These are phyloP conservation scores for Gelatoporia subvermispora DNA, from an alignment of 768 basidiomycete species.

Conservation along the genomic window DNA sequence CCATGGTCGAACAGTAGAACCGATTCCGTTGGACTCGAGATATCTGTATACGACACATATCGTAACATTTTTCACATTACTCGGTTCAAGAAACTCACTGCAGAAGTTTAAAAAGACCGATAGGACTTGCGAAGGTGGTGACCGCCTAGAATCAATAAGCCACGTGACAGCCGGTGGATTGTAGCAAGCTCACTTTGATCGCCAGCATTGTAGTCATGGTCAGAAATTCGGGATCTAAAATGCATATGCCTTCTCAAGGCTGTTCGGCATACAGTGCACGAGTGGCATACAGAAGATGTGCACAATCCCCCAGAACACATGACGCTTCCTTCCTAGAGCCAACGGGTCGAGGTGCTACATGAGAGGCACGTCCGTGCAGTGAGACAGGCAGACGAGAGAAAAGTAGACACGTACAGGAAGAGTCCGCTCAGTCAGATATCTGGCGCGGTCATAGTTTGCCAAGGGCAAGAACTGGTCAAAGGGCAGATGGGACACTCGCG, in stretches of 20 bases:
- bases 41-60: background rate
- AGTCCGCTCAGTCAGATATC: conserved; percentile 29
- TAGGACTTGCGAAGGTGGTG: conserved; percentile 24
- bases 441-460: conserved; percentile 41
- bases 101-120: conserved; percentile 32
- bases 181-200: no score
- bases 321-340: conserved; percentile 13
- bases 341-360: conserved; percentile 28
- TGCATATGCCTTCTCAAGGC: no score
- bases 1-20: conserved; percentile 19
- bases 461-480: conserved; percentile 40
- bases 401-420: conserved; percentile 25
- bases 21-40: conserved; percentile 9
- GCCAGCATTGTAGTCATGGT: no score
- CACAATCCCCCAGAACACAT: conserved; percentile 23
- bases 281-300: conserved; percentile 12
- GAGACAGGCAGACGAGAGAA: background rate
- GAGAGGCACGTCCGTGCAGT: background rate
- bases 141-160: conserved; percentile 7
- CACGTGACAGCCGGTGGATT: no score
- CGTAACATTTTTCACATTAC: no score
- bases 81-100: conserved; percentile 12
- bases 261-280: background rate
- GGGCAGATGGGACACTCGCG: conserved; percentile 39
- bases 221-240: no score